Conservation (phyloP, 1,139 yeast genomes). For the Saccharomyces pastorianus region DNA sequence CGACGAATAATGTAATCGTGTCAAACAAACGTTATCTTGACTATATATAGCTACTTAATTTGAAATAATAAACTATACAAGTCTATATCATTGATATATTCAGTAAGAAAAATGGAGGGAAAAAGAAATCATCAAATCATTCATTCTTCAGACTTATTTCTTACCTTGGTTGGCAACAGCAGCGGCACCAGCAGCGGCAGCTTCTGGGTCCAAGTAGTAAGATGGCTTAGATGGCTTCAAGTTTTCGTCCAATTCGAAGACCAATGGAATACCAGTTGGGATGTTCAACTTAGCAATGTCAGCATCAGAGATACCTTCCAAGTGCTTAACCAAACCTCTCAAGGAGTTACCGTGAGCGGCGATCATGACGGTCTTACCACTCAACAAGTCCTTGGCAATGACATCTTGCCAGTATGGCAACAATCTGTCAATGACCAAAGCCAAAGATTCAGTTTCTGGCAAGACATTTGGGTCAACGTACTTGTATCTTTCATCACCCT, state of each 20-base stretch:
- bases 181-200: slow-evolving; percentile 99
- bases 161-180: slow-evolving; percentile 97
- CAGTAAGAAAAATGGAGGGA: background rate
- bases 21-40: background rate
- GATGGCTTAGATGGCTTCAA: slow-evolving; percentile 89
- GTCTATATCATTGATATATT: background rate
- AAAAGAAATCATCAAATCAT: background rate
- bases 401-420: slow-evolving; percentile 97
- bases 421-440: slow-evolving; percentile 91
- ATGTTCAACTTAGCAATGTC: slow-evolving; percentile 92
- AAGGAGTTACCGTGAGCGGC: slow-evolving; percentile 99
- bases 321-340: slow-evolving; percentile 93
- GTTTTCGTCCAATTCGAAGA: slow-evolving; percentile 83
- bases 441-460: slow-evolving; percentile 92
- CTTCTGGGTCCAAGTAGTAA: slow-evolving; percentile 97
- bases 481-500: slow-evolving; percentile 74
- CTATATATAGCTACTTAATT: background rate
- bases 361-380: slow-evolving; percentile 82
- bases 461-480: slow-evolving; percentile 76
- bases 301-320: slow-evolving; percentile 86
- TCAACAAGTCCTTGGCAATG: slow-evolving; percentile 75
- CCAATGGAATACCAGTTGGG: slow-evolving; percentile 98
- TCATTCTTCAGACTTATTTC: slow-evolving; percentile 24
- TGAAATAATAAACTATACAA: background rate
- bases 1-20: background rate